Evolutionary conservation across 2,329 filamentous ascomycete species (phyloP).

Genomic region (Pseudopyricularia javanii): DNA sequence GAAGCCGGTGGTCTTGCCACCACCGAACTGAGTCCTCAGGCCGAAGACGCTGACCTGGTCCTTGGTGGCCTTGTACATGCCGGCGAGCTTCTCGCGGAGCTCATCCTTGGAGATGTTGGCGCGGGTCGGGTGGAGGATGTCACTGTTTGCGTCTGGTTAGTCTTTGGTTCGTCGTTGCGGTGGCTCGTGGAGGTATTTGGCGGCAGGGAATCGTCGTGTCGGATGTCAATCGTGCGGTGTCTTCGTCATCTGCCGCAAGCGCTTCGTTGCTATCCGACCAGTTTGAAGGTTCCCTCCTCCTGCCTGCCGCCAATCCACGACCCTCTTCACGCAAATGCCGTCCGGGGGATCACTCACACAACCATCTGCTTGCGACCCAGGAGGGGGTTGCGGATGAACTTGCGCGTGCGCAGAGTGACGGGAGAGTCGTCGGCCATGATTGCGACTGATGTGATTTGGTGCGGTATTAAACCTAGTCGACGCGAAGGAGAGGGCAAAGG

Average conservation of each 20-base stretch:
- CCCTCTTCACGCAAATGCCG: background rate
- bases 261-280: background rate
- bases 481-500: background rate
- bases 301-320: background rate
- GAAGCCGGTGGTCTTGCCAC: conserved; percentile 98
- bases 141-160: conserved; percentile 41
- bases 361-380: conserved; percentile 99
- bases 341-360: conserved; percentile 62
- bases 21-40: conserved; percentile 97
- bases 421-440: conserved; percentile 82
- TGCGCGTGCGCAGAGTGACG: conserved; percentile 91
- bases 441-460: conserved; percentile 12
- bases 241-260: background rate
- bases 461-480: conserved; percentile 4
- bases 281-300: background rate
- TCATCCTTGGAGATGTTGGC: conserved; percentile 99
- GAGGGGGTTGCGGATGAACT: conserved; percentile 99
- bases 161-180: too few species aligned
- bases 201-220: background rate
- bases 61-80: conserved; percentile 97
- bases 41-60: conserved; percentile 97
- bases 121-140: conserved; percentile 98
- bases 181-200: background rate
- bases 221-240: background rate
- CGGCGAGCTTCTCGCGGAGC: conserved; percentile 86